These are phyloP conservation scores for Elasticomyces elasticus DNA, from an alignment of 495 filamentous ascomycete genomes.

Conservation along the genomic window DNA sequence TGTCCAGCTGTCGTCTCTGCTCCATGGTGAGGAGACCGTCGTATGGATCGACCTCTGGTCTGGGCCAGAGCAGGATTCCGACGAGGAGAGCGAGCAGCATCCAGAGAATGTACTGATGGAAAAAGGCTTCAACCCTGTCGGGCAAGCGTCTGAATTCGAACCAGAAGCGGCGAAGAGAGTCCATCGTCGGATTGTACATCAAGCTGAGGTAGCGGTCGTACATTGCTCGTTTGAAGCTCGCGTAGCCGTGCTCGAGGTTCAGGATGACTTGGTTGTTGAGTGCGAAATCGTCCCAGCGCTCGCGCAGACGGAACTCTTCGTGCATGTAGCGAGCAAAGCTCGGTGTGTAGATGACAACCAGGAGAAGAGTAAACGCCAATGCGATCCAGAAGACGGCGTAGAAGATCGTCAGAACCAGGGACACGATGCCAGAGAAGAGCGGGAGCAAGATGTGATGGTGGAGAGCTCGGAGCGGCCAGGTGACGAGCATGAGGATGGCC, in stretches of 20 bases:
- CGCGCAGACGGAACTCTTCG: too few species aligned
- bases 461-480: not conserved
- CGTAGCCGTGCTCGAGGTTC: not conserved
- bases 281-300: slow-evolving; percentile 5
- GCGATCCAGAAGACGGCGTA: not conserved
- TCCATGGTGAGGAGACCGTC: too few species aligned
- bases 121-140: not conserved
- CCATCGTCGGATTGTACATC: slow-evolving; percentile 1
- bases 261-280: not conserved
- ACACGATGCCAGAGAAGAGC: not conserved
- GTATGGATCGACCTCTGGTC: too few species aligned
- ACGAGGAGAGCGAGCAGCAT: not conserved
- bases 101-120: too few species aligned
- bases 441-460: not conserved
- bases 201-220: not conserved
- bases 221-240: not conserved
- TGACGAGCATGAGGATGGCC: not conserved
- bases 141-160: not conserved
- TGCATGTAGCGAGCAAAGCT: not conserved
- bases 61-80: too few species aligned
- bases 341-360: not conserved
- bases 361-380: not conserved
- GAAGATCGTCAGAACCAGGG: not conserved
- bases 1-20: too few species aligned
- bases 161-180: not conserved